These are phyloP conservation scores for Apiospora hydei DNA, from an alignment of 2,329 filamentous ascomycete genomes.

Conservation along the genomic window DNA sequence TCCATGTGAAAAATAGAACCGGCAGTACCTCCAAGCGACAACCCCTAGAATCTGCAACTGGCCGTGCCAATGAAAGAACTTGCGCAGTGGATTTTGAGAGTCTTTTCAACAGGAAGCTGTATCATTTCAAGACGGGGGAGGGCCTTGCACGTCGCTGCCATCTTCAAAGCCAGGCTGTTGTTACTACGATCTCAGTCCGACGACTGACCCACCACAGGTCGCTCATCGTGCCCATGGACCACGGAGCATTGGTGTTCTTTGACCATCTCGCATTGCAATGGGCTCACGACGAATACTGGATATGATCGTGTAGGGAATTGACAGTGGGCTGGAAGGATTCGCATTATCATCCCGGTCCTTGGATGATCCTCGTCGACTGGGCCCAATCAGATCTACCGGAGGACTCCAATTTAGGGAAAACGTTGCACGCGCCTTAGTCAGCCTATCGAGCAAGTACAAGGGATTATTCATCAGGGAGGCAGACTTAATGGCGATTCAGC, in stretches of 20 bases:
- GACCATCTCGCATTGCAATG: no score
- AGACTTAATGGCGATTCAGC: background rate
- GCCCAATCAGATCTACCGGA: background rate
- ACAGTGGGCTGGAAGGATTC: background rate
- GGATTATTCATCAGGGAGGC: background rate
- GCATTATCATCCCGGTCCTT: background rate
- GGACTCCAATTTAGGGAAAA: background rate
- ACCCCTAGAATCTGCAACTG: background rate
- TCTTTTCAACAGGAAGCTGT: no score
- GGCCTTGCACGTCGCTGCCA: no score
- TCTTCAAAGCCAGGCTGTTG: no score
- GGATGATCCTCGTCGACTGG: background rate
- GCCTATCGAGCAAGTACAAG: background rate
- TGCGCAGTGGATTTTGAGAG: no score
- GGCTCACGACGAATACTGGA: no score
- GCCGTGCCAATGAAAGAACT: no score
- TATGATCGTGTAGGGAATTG: no score
- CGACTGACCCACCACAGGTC: background rate
- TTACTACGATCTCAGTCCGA: no score
- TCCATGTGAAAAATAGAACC: background rate
- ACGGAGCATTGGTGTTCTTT: background rate
- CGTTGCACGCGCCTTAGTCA: background rate
- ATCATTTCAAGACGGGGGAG: no score
- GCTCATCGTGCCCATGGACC: background rate
- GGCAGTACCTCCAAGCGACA: background rate